These are phyloP conservation scores for Lindgomyces ingoldianus DNA, from an alignment of 495 filamentous ascomycete species.

Conservation along the genomic window DNA sequence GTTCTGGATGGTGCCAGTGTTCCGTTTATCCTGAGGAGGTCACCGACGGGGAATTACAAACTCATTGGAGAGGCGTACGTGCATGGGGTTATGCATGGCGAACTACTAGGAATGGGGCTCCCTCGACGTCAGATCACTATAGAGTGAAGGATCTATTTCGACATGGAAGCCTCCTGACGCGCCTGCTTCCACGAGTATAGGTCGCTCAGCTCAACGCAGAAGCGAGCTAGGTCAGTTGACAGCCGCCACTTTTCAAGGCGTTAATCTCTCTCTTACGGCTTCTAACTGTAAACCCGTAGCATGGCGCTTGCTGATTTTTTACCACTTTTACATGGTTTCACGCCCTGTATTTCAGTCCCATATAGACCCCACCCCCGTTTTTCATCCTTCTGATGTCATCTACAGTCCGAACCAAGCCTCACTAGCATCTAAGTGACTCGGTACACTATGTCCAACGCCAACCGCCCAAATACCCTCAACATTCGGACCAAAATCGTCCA, in stretches of 20 bases:
- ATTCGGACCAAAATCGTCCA: constrained; percentile 51
- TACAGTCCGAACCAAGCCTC: constrained; percentile 37
- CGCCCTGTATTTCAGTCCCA: too few relatives aligned
- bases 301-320: too few relatives aligned
- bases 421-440: constrained; percentile 34
- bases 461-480: constrained; percentile 52
- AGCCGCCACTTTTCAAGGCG: too few relatives aligned
- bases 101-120: constrained; percentile 15
- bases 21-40: constrained; percentile 19
- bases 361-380: too few relatives aligned
- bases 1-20: constrained; percentile 21
- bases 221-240: too few relatives aligned
- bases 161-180: background rate
- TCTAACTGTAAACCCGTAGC: too few relatives aligned
- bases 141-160: constrained; percentile 2
- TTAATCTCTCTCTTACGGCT: too few relatives aligned
- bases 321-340: too few relatives aligned
- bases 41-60: constrained; percentile 16
- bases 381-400: background rate
- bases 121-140: constrained; percentile 7
- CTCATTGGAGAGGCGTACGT: constrained; percentile 36
- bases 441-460: constrained; percentile 54
- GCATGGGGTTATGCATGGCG: constrained; percentile 30
- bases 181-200: too few relatives aligned
- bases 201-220: too few relatives aligned